A percentile compares a stretch with the other conserved stretches of the same genome.
Conservation (phyloP, 306 rosid species). For the Rosa lucieae region DNA sequence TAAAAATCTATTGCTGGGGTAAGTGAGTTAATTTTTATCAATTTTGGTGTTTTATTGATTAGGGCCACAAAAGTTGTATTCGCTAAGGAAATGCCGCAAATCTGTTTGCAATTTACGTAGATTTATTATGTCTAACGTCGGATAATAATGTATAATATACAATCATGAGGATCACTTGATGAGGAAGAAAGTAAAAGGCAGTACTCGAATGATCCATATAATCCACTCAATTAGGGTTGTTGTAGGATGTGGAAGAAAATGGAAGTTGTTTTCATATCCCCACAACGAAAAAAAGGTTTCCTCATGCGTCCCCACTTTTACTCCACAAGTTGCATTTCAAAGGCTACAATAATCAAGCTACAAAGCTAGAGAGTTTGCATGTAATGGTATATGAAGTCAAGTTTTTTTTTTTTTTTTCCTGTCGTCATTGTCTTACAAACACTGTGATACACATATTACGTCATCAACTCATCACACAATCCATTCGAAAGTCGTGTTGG, state of each 20-base stretch:
- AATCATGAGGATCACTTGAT: not conserved
- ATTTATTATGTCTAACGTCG: not conserved
- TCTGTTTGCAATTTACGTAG: not conserved
- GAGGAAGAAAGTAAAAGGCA: constrained; percentile 5
- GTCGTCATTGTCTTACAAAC: too few relatives aligned
- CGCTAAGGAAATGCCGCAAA: not conserved
- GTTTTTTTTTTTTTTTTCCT: too few relatives aligned
- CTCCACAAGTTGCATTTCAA: not conserved
- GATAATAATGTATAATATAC: not conserved
- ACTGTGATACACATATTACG: too few relatives aligned
- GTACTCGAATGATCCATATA: not conserved
- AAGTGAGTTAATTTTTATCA: too few relatives aligned
- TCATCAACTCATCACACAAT: too few relatives aligned
- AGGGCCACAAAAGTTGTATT: constrained; percentile 14
- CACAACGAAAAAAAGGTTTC: constrained; percentile 13
- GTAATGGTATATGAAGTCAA: not conserved
- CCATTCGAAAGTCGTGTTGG: too few relatives aligned
- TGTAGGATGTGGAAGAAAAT: not conserved
- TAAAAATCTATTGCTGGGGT: too few relatives aligned
- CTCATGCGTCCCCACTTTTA: constrained; percentile 7
- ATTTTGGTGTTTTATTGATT: not conserved
- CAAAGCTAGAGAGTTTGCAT: not conserved
- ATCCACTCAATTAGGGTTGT: constrained; percentile 10
- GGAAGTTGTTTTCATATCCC: constrained; percentile 29
- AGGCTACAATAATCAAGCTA: not conserved